Conservation (phyloP, 2,329 filamentous ascomycete genomes). For the Aspergillus tubingensis region DNA sequence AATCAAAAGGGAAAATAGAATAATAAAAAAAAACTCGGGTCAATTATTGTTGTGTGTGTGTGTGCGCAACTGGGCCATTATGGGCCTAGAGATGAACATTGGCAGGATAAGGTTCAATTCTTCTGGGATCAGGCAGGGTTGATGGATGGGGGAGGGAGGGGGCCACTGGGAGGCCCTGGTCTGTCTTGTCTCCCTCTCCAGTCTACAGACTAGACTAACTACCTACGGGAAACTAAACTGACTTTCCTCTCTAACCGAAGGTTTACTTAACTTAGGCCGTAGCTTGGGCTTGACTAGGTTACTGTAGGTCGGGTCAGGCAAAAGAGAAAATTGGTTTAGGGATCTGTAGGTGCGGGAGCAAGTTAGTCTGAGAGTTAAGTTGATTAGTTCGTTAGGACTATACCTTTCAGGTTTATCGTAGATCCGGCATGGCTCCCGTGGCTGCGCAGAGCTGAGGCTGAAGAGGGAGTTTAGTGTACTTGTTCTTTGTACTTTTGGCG, state of each 20-base stretch:
- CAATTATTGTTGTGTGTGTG: slow-evolving; percentile 1
- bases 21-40: not conserved
- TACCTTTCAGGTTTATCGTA: not conserved
- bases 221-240: too few species aligned
- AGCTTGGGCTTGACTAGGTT: too few species aligned
- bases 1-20: not conserved
- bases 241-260: too few species aligned
- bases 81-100: too few species aligned
- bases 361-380: not conserved
- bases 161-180: too few species aligned
- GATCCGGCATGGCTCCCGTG: not conserved
- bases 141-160: not conserved
- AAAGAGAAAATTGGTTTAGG: not conserved
- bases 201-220: too few species aligned
- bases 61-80: too few species aligned
- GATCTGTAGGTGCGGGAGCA: not conserved
- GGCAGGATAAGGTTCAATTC: not conserved
- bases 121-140: not conserved
- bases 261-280: too few species aligned
- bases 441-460: not conserved
- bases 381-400: not conserved
- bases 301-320: too few species aligned
- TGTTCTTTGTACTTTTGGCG: not conserved
- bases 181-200: too few species aligned
- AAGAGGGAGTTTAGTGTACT: not conserved